Evolutionary conservation across 176 grass and related monocot genomes (phyloP).

Genomic region (Carex kokanica): DNA sequence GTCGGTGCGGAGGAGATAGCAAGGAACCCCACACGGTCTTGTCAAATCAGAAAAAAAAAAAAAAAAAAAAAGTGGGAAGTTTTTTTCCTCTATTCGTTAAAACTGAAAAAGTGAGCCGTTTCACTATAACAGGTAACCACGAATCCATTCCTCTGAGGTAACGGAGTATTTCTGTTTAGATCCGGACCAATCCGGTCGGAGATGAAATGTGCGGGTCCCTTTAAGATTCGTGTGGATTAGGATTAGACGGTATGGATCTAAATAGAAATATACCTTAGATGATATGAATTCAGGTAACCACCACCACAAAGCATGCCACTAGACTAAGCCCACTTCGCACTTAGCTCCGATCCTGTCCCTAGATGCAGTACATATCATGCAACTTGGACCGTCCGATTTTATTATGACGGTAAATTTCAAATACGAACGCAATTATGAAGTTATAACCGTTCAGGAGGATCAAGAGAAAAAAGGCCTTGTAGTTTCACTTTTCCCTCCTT

Average conservation of each 20-base stretch:
- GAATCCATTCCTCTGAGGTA: too few species aligned
- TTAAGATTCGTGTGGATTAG: too few species aligned
- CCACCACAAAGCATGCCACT: not conserved
- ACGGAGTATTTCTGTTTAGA: too few species aligned
- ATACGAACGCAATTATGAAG: not conserved
- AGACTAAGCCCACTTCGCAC: not conserved
- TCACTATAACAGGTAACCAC: not conserved
- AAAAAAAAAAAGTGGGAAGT: not conserved
- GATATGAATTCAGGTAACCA: too few species aligned
- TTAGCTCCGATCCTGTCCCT: not conserved
- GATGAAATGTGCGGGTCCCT: too few species aligned
- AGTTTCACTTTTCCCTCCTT: not conserved
- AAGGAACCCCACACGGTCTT: not conserved
- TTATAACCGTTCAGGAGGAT: too few species aligned
- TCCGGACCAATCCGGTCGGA: too few species aligned
- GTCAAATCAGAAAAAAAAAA: not conserved
- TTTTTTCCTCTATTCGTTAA: not conserved
- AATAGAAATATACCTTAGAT: too few species aligned
- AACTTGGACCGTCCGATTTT: not conserved
- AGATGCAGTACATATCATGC: too few species aligned
- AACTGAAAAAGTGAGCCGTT: constrained; percentile 1
- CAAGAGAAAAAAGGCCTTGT: too few species aligned
- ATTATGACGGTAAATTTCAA: not conserved
- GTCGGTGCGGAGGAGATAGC: not conserved
- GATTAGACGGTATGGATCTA: too few species aligned